Conservation (phyloP, 768 basidiomycete species). For the Jaapia argillacea region DNA sequence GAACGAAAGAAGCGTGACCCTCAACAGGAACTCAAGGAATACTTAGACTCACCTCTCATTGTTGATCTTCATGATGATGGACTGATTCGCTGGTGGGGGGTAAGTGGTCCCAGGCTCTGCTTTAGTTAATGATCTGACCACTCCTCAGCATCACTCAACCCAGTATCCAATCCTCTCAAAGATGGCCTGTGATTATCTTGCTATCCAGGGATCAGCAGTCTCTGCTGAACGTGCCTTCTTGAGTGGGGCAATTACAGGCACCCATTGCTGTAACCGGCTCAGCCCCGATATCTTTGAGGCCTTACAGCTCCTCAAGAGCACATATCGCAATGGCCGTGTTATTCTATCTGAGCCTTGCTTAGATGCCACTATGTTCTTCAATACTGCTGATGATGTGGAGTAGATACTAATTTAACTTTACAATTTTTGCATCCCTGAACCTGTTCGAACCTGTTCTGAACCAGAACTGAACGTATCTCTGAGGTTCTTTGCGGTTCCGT, state of each 20-base stretch:
- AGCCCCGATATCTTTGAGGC: slow-evolving; percentile 14
- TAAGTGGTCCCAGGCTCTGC: slow-evolving; percentile 4
- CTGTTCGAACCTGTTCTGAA: background rate
- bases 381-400: too few relatives aligned
- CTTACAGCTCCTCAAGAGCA: slow-evolving; percentile 20
- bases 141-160: background rate
- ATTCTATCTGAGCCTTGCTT: slow-evolving; percentile 4
- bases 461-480: background rate
- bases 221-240: slow-evolving; percentile 19
- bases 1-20: slow-evolving; percentile 1
- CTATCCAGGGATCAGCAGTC: slow-evolving; percentile 7
- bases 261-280: slow-evolving; percentile 11
- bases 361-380: background rate
- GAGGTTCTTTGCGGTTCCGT: background rate
- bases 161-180: slow-evolving; percentile 5
- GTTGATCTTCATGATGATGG: slow-evolving; percentile 6
- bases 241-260: slow-evolving; percentile 16
- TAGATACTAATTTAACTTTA: too few relatives aligned
- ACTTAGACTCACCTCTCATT: slow-evolving; percentile 7
- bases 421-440: background rate
- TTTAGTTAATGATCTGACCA: background rate
- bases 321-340: slow-evolving; percentile 18
- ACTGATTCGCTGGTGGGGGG: slow-evolving; percentile 14
- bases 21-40: slow-evolving; percentile 6
- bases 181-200: slow-evolving; percentile 8